Evolutionary conservation across 2,329 filamentous ascomycete species (phyloP).

Genomic region (Clonostachys solani): DNA sequence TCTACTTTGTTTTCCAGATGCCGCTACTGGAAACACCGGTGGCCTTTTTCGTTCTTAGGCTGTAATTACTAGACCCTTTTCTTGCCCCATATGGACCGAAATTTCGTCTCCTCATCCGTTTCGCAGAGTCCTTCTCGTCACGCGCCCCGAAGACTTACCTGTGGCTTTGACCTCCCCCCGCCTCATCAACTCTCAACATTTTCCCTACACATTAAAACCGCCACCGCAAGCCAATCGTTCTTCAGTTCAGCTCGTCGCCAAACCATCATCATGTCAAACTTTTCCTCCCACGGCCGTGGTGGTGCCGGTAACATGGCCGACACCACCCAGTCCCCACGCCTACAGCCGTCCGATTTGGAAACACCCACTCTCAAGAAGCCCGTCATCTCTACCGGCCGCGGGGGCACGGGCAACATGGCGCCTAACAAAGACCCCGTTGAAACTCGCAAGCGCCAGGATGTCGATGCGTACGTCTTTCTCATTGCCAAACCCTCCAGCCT

Average conservation of each 20-base stretch:
- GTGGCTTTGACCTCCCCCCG: neutral
- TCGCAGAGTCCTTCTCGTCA: neutral
- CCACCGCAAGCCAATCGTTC: too few species aligned
- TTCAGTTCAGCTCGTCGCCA: too few species aligned
- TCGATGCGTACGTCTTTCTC: constrained; percentile 55
- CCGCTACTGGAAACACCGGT: too few species aligned
- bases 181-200: neutral
- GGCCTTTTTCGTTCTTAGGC: too few species aligned
- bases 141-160: neutral
- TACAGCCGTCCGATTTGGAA: constrained; percentile 61
- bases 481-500: neutral
- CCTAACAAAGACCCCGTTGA: constrained; percentile 65
- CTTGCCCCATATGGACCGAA: too few species aligned
- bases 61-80: too few species aligned
- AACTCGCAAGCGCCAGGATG: constrained; percentile 79
- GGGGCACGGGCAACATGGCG: constrained; percentile 86
- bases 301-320: constrained; percentile 73
- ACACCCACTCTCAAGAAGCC: constrained; percentile 80
- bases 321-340: constrained; percentile 42
- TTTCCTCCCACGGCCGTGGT: constrained; percentile 67
- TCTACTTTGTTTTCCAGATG: too few species aligned
- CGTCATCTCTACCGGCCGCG: constrained; percentile 86
- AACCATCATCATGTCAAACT: neutral
- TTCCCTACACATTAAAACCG: neutral
- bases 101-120: neutral